Evolutionary conservation across 129 eudicot species (phyloP).

Genomic region (Escallonia rubra): DNA sequence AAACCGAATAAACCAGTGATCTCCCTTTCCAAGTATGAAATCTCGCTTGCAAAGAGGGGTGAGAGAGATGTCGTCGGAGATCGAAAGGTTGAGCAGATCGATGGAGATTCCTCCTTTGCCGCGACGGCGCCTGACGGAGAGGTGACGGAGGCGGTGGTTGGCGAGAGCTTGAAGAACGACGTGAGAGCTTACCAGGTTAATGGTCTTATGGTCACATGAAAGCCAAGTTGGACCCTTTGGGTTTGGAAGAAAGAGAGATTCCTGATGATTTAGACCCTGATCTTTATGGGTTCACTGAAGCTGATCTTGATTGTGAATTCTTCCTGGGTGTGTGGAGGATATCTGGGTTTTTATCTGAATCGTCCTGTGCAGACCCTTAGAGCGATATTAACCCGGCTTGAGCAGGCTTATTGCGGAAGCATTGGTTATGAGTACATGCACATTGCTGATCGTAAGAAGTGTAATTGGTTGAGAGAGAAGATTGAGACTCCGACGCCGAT

Average conservation of each 20-base stretch:
- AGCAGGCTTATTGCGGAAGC: conserved; percentile 89
- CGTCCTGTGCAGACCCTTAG: conserved; percentile 94
- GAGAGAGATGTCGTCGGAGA: too few species aligned
- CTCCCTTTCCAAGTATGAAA: too few species aligned
- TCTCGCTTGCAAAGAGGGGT: too few species aligned
- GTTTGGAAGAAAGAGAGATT: conserved; percentile 60
- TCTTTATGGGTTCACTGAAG: conserved; percentile 75
- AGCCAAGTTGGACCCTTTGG: conserved; percentile 82
- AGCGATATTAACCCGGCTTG: conserved; percentile 77
- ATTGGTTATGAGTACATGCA: conserved; percentile 99
- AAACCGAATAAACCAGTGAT: too few species aligned
- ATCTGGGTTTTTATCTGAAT: conserved; percentile 92
- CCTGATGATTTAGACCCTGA: conserved; percentile 82
- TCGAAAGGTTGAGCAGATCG: too few species aligned
- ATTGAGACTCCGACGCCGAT: conserved; percentile 93
- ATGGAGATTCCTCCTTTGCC: too few species aligned
- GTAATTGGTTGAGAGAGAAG: conserved; percentile 91
- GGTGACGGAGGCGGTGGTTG: too few species aligned
- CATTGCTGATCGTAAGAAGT: conserved; percentile 80
- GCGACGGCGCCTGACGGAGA: too few species aligned
- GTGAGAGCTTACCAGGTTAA: conserved; percentile 96
- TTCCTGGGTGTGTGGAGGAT: conserved; percentile 91
- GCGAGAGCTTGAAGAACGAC: conserved; percentile 77
- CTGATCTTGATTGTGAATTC: conserved; percentile 93
- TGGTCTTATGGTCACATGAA: conserved; percentile 95